These are phyloP conservation scores for Psilocybe cubensis DNA, from an alignment of 768 basidiomycete species.

Conservation along the genomic window DNA sequence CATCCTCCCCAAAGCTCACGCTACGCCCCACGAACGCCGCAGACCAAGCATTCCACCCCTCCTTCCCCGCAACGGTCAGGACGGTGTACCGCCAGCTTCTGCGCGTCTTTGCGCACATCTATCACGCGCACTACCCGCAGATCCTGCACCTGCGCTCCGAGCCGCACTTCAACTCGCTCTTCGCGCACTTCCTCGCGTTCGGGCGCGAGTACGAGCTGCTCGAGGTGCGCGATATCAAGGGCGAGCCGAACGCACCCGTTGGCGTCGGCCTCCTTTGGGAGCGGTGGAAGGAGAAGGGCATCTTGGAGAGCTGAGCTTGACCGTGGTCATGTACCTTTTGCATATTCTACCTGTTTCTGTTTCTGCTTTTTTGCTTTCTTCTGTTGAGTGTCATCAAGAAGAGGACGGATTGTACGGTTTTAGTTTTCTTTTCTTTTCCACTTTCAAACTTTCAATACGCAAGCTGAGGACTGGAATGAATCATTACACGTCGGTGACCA, in stretches of 20 bases:
- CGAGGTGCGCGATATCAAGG: constrained; percentile 87
- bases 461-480: too few species aligned
- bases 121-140: constrained; percentile 90
- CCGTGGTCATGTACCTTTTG: background rate
- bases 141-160: constrained; percentile 93
- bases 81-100: constrained; percentile 97
- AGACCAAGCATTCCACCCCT: constrained; percentile 84
- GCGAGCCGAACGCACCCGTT: constrained; percentile 59
- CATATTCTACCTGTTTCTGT: too few species aligned
- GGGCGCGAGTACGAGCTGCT: constrained; percentile 92
- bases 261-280: constrained; percentile 85
- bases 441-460: too few species aligned
- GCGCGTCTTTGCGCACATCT: constrained; percentile 96
- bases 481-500: too few species aligned
- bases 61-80: constrained; percentile 88
- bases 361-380: too few species aligned
- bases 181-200: constrained; percentile 97
- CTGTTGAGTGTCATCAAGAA: too few species aligned
- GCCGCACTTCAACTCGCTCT: constrained; percentile 95
- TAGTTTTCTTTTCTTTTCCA: too few species aligned
- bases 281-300: constrained; percentile 88
- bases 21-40: background rate
- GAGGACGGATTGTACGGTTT: too few species aligned
- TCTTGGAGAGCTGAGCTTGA: constrained; percentile 44
- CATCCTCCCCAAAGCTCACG: background rate